Conservation (phyloP, 148 eudicot species). For the Diospyros kaki region DNA sequence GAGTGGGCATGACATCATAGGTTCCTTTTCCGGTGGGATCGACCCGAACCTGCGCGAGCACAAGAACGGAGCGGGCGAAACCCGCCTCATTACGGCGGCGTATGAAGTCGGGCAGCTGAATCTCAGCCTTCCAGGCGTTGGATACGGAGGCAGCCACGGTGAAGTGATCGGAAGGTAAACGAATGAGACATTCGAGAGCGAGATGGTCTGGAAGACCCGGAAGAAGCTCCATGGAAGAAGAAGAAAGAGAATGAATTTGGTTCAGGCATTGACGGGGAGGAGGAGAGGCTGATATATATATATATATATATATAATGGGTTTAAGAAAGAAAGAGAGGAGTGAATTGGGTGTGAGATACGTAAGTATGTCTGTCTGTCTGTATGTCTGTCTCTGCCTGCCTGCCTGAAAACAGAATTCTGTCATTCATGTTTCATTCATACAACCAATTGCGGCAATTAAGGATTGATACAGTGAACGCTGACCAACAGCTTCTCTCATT, state of each 20-base stretch:
- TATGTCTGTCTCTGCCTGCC: no score
- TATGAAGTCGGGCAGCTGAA: constrained; percentile 38
- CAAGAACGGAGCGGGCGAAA: constrained; percentile 35
- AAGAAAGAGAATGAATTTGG: not conserved
- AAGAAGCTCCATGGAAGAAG: constrained; percentile 44
- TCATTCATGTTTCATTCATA: no score
- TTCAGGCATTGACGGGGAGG: not conserved
- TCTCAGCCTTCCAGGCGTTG: constrained; percentile 41
- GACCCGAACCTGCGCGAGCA: constrained; percentile 48
- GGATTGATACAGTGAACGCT: no score
- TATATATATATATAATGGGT: no score
- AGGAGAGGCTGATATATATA: no score
- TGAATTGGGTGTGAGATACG: no score
- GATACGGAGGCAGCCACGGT: constrained; percentile 44
- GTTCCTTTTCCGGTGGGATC: constrained; percentile 13
- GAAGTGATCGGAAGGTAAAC: constrained; percentile 42
- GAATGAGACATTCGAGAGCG: constrained; percentile 59
- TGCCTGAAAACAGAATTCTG: no score
- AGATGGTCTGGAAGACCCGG: constrained; percentile 65
- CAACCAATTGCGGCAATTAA: no score
- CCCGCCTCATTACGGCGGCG: constrained; percentile 38
- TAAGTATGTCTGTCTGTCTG: no score
- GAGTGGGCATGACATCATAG: constrained; percentile 10
- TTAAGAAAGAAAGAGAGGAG: no score
- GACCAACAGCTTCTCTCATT: no score